phyloP scores from a whole-genome alignment of 192 early-diverging fungal genomes.

The Gryganskiella cystojenkinii region DNA sequence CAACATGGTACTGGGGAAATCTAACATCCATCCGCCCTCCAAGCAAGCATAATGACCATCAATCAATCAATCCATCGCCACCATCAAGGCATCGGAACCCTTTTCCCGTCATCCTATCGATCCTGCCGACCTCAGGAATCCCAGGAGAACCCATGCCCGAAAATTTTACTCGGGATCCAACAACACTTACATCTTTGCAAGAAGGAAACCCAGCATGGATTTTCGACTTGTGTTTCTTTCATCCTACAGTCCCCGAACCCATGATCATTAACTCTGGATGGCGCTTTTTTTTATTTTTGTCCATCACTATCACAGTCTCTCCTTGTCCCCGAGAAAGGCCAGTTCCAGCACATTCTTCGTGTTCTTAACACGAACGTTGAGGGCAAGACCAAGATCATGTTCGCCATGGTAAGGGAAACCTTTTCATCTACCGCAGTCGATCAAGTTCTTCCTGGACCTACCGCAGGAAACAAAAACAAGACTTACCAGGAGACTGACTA shows the following conservation, averaged over 20 bases:
- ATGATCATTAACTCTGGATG: slow-evolving; percentile 41
- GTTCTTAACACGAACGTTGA: slow-evolving; percentile 99
- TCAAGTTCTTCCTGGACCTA: not conserved
- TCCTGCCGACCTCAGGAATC: too few relatives aligned
- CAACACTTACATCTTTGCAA: too few relatives aligned
- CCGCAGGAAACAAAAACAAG: not conserved
- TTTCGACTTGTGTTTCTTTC: too few relatives aligned
- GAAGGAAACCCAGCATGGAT: too few relatives aligned
- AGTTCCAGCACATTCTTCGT: slow-evolving; percentile 99
- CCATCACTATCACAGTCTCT: slow-evolving; percentile 77
- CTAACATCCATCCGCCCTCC: too few relatives aligned
- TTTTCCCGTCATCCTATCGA: too few relatives aligned
- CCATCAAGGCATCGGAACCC: too few relatives aligned
- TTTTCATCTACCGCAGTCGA: not conserved
- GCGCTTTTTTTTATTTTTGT: slow-evolving; percentile 1
- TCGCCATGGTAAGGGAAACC: slow-evolving; percentile 72
- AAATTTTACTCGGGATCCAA: too few relatives aligned
- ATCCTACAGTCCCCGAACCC: too few relatives aligned
- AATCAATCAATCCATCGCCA: slow-evolving; percentile 1
- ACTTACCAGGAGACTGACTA: not conserved
- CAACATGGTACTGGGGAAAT: too few relatives aligned
- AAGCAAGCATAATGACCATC: too few relatives aligned
- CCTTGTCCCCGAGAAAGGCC: slow-evolving; percentile 89
- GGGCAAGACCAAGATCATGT: slow-evolving; percentile 94
- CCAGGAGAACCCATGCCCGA: too few relatives aligned